Evolutionary conservation across 371 early-diverging fungal species (phyloP), one percentile per base, ranked within the genome.

Genomic region (Parasitella parasitica): DNA sequence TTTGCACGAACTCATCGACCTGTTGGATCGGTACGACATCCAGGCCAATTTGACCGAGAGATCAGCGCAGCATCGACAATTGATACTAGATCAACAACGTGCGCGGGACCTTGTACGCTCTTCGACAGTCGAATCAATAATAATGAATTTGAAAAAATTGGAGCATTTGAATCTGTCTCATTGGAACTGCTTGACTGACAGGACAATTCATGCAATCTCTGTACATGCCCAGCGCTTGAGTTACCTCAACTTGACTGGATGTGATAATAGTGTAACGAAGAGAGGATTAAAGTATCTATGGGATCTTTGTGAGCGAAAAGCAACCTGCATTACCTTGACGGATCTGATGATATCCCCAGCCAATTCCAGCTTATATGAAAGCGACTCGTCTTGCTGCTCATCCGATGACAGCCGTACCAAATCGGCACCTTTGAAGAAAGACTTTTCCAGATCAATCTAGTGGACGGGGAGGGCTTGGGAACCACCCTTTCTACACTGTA

Each of bases 111-210:
- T 56, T n/a, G 69, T 71, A 4, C 63, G 64, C 12, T 41, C 61
- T 34, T 49, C 49, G 0, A 69, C 72, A 0, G 59, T 71, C 2
- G 66, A 68, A 38, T 26, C 57, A 0, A 52, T 75, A 6, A 54
- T 54, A 18, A 34, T 38, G 2, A 58, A 60, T 26, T 27, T 75
- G 13, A 50, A 67, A 36, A 60, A 66, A 4, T 41, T 75, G 5
- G 46, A 63, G 26, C 60, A 59, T 0, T 51, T 75, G 13, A 71
- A 71, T 28, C 51, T 75, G 15, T 63, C 68, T 6, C 38, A 69
- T 36, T 71, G 72, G 72, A 46, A 62, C 12, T 58, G 64, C 27
- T 46, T 75, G 15, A 61, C 69, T 11, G 71, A 75, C 30, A 49
- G 49, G 30, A 57, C 63, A n/a, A 50, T 64, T 16, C 58, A 58